A percentile compares a stretch with the other conserved stretches of the same genome.
phyloP scores from a whole-genome alignment of 768 basidiomycete genomes.

The Termitomyces sp. region DNA sequence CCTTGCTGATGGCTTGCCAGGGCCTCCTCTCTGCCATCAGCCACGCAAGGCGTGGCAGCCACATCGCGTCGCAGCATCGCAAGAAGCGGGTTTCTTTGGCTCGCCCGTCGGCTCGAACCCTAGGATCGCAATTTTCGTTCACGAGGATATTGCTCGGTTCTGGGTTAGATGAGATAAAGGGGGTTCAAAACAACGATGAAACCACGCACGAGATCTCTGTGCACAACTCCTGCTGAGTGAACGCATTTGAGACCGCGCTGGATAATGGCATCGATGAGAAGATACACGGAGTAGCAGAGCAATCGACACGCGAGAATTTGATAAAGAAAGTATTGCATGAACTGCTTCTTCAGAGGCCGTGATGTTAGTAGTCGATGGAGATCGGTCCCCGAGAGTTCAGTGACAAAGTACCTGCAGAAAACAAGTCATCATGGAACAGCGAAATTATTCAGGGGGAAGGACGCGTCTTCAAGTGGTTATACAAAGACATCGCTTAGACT shows the following conservation, averaged over 20 bases:
- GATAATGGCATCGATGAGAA: background rate
- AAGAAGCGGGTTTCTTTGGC: too few relatives aligned
- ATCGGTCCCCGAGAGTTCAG: constrained; percentile 96
- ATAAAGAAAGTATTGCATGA: constrained; percentile 99
- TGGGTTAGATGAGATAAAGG: constrained; percentile 22
- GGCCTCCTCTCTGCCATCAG: too few relatives aligned
- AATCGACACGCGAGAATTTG: constrained; percentile 78
- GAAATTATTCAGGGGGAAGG: constrained; percentile 22
- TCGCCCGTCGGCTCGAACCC: too few relatives aligned
- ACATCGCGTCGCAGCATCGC: too few relatives aligned
- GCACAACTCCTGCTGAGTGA: constrained; percentile 98
- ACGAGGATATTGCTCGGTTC: constrained; percentile 99
- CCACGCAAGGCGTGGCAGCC: too few relatives aligned
- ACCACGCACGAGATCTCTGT: constrained; percentile 80
- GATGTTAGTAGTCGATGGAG: constrained; percentile 95
- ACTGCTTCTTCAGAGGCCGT: constrained; percentile 97
- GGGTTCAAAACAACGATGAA: background rate
- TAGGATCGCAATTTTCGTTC: constrained; percentile 99
- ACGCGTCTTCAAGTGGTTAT: constrained; percentile 98
- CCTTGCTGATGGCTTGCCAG: too few relatives aligned
- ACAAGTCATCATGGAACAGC: constrained; percentile 2
- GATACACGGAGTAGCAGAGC: background rate
- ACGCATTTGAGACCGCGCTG: constrained; percentile 99
- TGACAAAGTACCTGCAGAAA: constrained; percentile 86
- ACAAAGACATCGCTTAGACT: constrained; percentile 99